A percentile compares a stretch with the other conserved stretches of the same genome.
Conservation (phyloP, 1,284 basidiomycete genomes). For the Ceratobasidium sp. region DNA sequence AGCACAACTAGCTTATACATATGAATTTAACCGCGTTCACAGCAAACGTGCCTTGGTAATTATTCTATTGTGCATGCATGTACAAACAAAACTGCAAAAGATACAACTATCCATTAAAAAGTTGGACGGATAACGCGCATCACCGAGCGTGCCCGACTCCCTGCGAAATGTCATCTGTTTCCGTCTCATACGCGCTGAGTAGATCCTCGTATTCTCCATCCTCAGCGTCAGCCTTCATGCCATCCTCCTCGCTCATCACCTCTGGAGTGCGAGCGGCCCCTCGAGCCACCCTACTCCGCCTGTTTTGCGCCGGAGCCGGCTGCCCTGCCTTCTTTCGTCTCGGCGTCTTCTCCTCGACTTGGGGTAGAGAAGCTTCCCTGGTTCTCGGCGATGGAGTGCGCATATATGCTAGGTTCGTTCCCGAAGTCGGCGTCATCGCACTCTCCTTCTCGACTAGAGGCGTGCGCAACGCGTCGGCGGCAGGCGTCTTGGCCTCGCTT, state of each 20-base stretch:
- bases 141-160: slow-evolving; percentile 26
- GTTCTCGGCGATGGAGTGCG: slow-evolving; percentile 5
- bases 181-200: slow-evolving; percentile 47
- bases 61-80: slow-evolving; percentile 31
- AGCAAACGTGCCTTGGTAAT: neutral
- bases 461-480: slow-evolving; percentile 29
- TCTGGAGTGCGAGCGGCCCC: slow-evolving; percentile 28
- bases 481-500: slow-evolving; percentile 12
- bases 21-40: neutral
- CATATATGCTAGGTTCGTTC: slow-evolving; percentile 3
- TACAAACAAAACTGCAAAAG: slow-evolving; percentile 9
- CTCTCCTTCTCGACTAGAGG: slow-evolving; percentile 25
- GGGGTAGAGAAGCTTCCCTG: slow-evolving; percentile 3
- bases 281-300: slow-evolving; percentile 15
- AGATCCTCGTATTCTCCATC: slow-evolving; percentile 49
- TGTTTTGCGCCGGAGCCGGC: slow-evolving; percentile 17
- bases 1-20: neutral
- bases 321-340: slow-evolving; percentile 30
- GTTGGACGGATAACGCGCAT: slow-evolving; percentile 1
- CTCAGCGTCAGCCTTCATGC: slow-evolving; percentile 52
- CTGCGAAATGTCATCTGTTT: slow-evolving; percentile 37
- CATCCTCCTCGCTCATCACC: slow-evolving; percentile 50
- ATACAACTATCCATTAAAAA: slow-evolving; percentile 1
- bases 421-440: slow-evolving; percentile 30
- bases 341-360: slow-evolving; percentile 38